Base-by-base conservation (phyloP, 148 eudicot species). In the Dysphania ambrosioides region DNA sequence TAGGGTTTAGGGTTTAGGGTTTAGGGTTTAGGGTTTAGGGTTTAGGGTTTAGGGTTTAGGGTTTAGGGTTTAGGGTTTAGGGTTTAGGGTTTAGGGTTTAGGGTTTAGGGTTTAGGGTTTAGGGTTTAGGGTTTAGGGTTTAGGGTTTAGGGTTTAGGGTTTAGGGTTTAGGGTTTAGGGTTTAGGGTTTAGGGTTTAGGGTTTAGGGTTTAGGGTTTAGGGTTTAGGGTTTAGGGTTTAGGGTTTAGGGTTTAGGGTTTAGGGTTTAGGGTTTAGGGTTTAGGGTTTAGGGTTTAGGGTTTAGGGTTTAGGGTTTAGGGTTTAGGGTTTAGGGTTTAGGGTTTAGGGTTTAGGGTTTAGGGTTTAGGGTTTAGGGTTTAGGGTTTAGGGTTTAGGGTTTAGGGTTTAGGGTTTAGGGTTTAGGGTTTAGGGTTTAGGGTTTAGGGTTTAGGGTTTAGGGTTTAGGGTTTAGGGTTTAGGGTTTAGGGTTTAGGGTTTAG, bases 21-120 rank as follows among this genome's bases (percentile, higher is more conserved):
- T 57, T 72, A 56, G 72, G 72, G 71, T 75, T 75, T 49, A 66
- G 71, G 71, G 61, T 75, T 75, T 65, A 66, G 68, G 78, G 61
- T 75, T 75, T 49, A 55, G 71, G 78, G 42, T 66, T 66, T 67
- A 62, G 71, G 71, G 71, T 62, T 75, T 75, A 61, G 68, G 71
- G 77, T 75, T 75, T 75, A 75, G 72, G 78, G 78, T 75, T 75
- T 75, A 75, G 72, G 71, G 71, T 66, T 75, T 66, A 66, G 78
- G 78, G 78, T 41, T 75, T 75, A 66, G 72, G 78, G 78, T 66
- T 75, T 75, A 66, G 72, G 78, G 72, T 66, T 75, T 66, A 51
- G 72, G 78, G 73, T 68, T 76, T 68, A 56, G 73, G 79, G 73
- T 68, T 75, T 66, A 31, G 63, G 78, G 71, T 49, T 75, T 66